Evolutionary conservation across 2,329 filamentous ascomycete species (phyloP), one percentile per base, ranked within the genome.

Genomic region (Myriosclerotinia duriaeana): DNA sequence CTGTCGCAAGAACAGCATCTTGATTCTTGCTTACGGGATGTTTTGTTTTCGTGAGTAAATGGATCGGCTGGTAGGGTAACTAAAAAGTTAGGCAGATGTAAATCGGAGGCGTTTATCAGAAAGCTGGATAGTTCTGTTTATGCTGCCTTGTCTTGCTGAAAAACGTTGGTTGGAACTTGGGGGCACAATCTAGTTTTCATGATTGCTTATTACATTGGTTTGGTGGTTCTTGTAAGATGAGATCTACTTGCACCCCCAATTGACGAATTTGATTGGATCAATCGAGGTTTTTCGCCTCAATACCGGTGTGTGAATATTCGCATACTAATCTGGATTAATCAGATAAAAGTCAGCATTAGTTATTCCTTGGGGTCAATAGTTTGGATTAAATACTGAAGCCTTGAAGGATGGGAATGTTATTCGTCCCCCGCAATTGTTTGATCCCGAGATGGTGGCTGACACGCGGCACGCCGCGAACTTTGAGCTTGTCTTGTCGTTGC

Each of bases 111-210:
- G 30, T 50, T 50, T n/a, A 22, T 17, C 30, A 14, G 36, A 59
- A 65, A 60, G 63, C 63, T 65, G 54, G 63, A 50, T 14, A 22
- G 30, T 15, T n/a, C 14, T 59, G 22, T 42, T 11, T 48, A n/a
- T 59, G 54, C 44, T 53, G 64, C 54, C 64, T 65, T 60, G 36
- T 65, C 54, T 26, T 65, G 64, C 64, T 60, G 42, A 38, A 60
- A 60, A 59, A 59, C 26, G 56, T 59, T 40, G 44, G 44, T 22
- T 36, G n/a, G n/a, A n/a, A n/a, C n/a, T n/a, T n/a, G 48, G 53
- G 53, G 30, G 42, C 53, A 59, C 34, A 20, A 42, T 60, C n/a
- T 26, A 59, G 55, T 36, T 22, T 17, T 52, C 53, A 17, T 46
- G 22, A 11, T 30, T 44, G 63, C 36, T 53, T 61, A 52, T 50